These are phyloP conservation scores for Candida ficus DNA, from an alignment of 805 yeast species.

Conservation along the genomic window DNA sequence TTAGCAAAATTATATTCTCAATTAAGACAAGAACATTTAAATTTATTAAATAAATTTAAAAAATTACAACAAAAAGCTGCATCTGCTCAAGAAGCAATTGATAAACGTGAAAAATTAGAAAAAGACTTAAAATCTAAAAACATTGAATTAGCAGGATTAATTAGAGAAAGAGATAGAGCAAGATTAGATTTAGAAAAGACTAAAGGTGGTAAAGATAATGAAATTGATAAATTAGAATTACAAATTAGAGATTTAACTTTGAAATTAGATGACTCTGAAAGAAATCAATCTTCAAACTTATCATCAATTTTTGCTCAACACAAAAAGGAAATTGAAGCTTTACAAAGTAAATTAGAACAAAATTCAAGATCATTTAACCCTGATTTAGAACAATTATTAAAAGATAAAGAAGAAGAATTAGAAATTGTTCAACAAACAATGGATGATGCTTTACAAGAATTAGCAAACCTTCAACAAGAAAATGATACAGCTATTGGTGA, in stretches of 20 bases:
- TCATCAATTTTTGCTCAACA: conserved; percentile 56
- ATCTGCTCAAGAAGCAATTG: conserved; percentile 84
- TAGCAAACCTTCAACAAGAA: conserved; percentile 45
- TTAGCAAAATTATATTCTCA: conserved; percentile 87
- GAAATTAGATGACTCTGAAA: conserved; percentile 54
- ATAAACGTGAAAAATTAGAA: conserved; percentile 75
- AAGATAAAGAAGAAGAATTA: conserved; percentile 70
- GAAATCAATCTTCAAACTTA: conserved; percentile 58
- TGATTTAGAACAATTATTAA: conserved; percentile 41
- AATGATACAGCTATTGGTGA: conserved; percentile 51
- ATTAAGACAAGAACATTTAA: conserved; percentile 86
- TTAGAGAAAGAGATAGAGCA: conserved; percentile 86
- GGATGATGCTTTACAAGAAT: conserved; percentile 62
- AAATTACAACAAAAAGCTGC: conserved; percentile 82
- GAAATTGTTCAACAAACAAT: conserved; percentile 76
- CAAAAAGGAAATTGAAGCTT: conserved; percentile 52
- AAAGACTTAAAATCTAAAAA: conserved; percentile 81
- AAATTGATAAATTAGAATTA: conserved; percentile 59
- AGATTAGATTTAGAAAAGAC: conserved; percentile 72
- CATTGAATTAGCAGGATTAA: conserved; percentile 81
- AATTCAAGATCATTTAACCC: conserved; percentile 20
- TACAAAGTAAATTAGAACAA: conserved; percentile 33
- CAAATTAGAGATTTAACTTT: conserved; percentile 57
- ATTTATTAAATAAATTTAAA: conserved; percentile 69
- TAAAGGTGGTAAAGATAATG: conserved; percentile 58